A percentile compares a stretch with the other conserved stretches of the same genome.
Conservation (phyloP, 768 basidiomycete species). For the Rhizopogon vulgaris region DNA sequence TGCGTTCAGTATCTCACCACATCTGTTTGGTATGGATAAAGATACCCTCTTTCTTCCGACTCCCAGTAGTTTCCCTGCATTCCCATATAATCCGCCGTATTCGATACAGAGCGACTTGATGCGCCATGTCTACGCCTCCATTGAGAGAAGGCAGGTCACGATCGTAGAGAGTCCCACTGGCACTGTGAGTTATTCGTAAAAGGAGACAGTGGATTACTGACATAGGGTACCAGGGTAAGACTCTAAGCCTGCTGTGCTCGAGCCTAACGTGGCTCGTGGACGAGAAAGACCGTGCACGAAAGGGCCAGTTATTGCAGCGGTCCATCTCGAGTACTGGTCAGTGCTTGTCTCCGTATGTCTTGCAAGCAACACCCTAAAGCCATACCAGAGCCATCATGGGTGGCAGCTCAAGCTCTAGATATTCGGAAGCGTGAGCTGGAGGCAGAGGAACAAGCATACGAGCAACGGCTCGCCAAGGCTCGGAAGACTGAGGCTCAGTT, state of each 20-base stretch:
- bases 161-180: conserved; percentile 89
- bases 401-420: conserved; percentile 63
- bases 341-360: neutral
- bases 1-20: conserved; percentile 21
- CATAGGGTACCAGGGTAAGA: conserved; percentile 65
- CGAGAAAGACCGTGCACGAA: conserved; percentile 61
- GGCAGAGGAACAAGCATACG: conserved; percentile 57
- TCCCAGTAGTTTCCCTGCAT: conserved; percentile 65
- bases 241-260: conserved; percentile 72
- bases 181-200: conserved; percentile 46
- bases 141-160: conserved; percentile 70
- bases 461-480: conserved; percentile 51
- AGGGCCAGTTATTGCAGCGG: conserved; percentile 48
- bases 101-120: conserved; percentile 82
- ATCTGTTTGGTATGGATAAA: conserved; percentile 8
- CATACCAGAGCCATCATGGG: conserved; percentile 62
- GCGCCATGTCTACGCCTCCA: conserved; percentile 76
- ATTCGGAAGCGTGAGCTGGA: conserved; percentile 63
- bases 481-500: conserved; percentile 56
- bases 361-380: neutral
- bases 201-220: neutral
- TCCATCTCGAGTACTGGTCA: conserved; percentile 20
- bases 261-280: conserved; percentile 71
- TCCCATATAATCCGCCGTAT: conserved; percentile 83
- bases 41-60: conserved; percentile 41